Evolutionary conservation across 306 rosid species (phyloP), one percentile per base, ranked within the genome.

Genomic region (Dryas alaskensis): DNA sequence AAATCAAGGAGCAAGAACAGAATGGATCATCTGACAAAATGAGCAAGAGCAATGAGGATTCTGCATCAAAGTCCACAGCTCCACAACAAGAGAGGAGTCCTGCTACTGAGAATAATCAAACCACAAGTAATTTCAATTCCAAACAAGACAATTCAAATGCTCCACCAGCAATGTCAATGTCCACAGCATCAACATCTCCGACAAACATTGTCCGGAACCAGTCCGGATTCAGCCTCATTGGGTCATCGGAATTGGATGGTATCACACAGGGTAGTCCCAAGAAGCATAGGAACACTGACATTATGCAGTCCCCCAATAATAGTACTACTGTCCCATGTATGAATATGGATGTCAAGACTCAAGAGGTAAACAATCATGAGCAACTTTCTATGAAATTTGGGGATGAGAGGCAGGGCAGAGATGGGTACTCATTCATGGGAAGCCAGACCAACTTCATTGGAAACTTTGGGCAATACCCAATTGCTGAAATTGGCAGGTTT

Each of bases 381-480:
- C 82, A 86, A 2, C 60, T 84, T 49, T 69, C 96, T 5, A 79
- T 88, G 86, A 89, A 93, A 73, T 91, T 85, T 63, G 93, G 84
- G 8, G 79, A 86, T 69, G 87, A 81, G 3, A 82, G 93, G 76
- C 91, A 89, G 42, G 80, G 78, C 53, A 86, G 96, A 79, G 96
- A 93, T 72, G 97, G 82, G 39, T 94, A 89, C 81, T 84, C 94
- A 5, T 94, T 94, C 68, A 83, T 88, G 78, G 92, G 89, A 42
- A 79, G 73, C 64, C 99, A 92, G 81, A 82, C 95, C 46, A 90
- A 89, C 73, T 94, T 94, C 60, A 86, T 86, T 0, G 89, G 90
- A 37, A 89, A 88, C 5, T 94, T 94, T 37, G 99, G 95, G 16
- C 97, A 94, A 47, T 94, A 89, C 83, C 97, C 96, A 10, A 92